These are phyloP conservation scores for Corymbia citriodora DNA, from an alignment of 441 rosid genomes.

Conservation along the genomic window DNA sequence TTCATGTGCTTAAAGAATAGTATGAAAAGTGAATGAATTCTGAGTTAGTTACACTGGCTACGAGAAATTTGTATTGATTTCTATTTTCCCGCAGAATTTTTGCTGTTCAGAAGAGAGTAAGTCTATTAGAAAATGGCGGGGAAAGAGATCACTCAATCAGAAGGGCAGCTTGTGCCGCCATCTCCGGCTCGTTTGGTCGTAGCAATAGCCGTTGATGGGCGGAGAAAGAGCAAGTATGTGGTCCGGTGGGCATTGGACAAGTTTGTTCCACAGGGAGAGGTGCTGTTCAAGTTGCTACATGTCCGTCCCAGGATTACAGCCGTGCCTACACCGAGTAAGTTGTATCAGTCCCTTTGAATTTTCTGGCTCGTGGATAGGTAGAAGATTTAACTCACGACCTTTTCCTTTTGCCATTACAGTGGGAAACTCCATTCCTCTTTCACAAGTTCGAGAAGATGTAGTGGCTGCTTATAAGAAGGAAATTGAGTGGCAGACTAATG, in stretches of 20 bases:
- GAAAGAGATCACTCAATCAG: constrained; percentile 23
- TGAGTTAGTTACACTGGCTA: not conserved
- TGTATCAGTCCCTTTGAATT: not conserved
- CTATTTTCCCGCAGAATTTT: not conserved
- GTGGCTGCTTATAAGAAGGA: constrained; percentile 64
- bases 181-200: constrained; percentile 26
- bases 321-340: constrained; percentile 80
- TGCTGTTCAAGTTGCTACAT: constrained; percentile 56
- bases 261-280: constrained; percentile 46
- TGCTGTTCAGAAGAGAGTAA: not conserved
- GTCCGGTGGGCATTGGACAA: constrained; percentile 75
- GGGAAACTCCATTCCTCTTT: constrained; percentile 59
- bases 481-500: constrained; percentile 45
- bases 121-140: constrained; percentile 23
- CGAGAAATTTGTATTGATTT: not conserved
- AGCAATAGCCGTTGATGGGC: constrained; percentile 68
- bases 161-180: constrained; percentile 19
- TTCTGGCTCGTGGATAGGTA: not conserved
- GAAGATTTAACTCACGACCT: not conserved
- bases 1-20: not conserved
- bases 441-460: constrained; percentile 76
- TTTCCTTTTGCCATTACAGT: constrained; percentile 27
- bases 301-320: constrained; percentile 47
- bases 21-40: not conserved
- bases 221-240: constrained; percentile 47